Evolutionary conservation across 1,139 yeast genomes (phyloP), one percentile per base, ranked within the genome.

Genomic region (Taphrina populina): DNA sequence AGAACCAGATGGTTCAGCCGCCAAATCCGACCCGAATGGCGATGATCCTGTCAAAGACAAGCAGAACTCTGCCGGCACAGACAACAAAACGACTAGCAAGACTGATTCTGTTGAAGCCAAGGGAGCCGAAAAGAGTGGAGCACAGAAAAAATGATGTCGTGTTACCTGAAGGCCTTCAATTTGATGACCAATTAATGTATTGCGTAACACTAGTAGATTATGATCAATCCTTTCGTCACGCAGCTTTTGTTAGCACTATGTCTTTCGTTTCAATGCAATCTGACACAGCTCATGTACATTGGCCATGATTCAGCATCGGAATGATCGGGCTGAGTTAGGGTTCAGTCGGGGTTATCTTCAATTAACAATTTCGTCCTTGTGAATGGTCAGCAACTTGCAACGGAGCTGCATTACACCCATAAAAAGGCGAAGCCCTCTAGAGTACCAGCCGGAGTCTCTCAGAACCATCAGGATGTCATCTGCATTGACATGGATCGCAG

Each of bases 401-500:
- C n/a, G n/a, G n/a, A n/a, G n/a, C n/a, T n/a, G n/a, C n/a, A n/a
- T n/a, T n/a, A n/a, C n/a, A n/a, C n/a, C n/a, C n/a, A n/a, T n/a
- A n/a, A n/a, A n/a, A n/a, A n/a, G n/a, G n/a, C n/a, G n/a, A n/a
- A n/a, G n/a, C n/a, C n/a, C n/a, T n/a, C n/a, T n/a, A n/a, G n/a
- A n/a, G n/a, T n/a, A n/a, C n/a, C n/a, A n/a, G n/a, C n/a, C n/a
- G n/a, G n/a, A n/a, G n/a, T n/a, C 8, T 27, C 30, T 27, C 30
- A 27, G 30, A 27, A n/a, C n/a, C n/a, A 19, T 21, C 27, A 34
- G 35, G 8, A 45, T 45, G 52, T 45, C 52, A 24, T 45, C 52
- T 23, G 40, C 41, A n/a, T n/a, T 45, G 32, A 35, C 56, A 34
- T 41, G 49, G 49, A 41, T 52, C 43, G 46, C 41, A 27, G 49